Evolutionary conservation across 192 early-diverging fungal genomes (phyloP).

Genomic region (Allomyces javanicus): DNA sequence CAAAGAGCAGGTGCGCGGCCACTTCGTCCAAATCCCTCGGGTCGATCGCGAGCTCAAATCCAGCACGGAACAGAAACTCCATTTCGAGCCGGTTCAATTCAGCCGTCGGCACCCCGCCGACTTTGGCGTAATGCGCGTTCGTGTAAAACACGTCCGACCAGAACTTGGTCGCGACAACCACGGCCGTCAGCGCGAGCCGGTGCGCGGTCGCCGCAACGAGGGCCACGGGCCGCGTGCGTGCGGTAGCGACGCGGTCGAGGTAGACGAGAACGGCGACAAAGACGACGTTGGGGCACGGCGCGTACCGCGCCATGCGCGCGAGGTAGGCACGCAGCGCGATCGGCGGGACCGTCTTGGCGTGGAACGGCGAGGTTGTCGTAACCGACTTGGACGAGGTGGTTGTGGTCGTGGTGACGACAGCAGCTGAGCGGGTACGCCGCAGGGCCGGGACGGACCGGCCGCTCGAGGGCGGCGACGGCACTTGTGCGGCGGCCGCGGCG

Average conservation of each 20-base stretch:
- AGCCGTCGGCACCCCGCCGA: slow-evolving; percentile 46
- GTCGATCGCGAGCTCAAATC: slow-evolving; percentile 48
- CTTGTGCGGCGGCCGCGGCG: too few relatives aligned
- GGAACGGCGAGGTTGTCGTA: slow-evolving; percentile 16
- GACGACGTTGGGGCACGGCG: slow-evolving; percentile 42
- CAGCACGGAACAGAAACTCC: slow-evolving; percentile 47
- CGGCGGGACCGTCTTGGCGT: slow-evolving; percentile 41
- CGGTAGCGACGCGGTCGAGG: slow-evolving; percentile 40
- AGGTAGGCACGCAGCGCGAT: slow-evolving; percentile 48
- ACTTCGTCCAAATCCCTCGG: slow-evolving; percentile 35
- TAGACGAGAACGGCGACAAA: slow-evolving; percentile 52
- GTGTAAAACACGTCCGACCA: slow-evolving; percentile 52
- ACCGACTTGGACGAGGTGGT: too few relatives aligned
- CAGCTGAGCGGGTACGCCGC: too few relatives aligned
- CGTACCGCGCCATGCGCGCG: slow-evolving; percentile 42
- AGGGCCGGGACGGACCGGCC: too few relatives aligned
- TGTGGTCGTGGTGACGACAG: too few relatives aligned
- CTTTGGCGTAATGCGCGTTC: slow-evolving; percentile 51
- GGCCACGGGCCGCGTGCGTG: slow-evolving; percentile 24
- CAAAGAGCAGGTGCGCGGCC: slow-evolving; percentile 36
- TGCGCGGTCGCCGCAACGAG: slow-evolving; percentile 48
- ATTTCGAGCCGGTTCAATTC: slow-evolving; percentile 58
- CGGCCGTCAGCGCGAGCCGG: slow-evolving; percentile 42
- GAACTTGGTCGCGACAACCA: slow-evolving; percentile 54
- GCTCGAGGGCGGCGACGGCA: too few relatives aligned